Evolutionary conservation across 352 stramenopile genomes (phyloP).

Genomic region (Globisporangium takayamanum): DNA sequence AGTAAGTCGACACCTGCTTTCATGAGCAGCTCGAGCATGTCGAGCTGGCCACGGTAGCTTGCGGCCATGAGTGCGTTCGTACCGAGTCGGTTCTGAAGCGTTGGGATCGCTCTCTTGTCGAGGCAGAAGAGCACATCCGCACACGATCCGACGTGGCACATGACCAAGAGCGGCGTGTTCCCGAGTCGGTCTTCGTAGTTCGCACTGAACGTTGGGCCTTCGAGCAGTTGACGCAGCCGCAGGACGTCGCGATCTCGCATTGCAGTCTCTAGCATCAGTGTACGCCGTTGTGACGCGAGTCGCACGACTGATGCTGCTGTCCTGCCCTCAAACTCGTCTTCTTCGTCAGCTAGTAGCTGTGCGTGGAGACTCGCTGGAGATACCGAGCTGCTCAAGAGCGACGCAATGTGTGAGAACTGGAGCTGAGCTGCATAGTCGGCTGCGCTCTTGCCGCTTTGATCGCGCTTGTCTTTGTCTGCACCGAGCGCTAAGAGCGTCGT

Average conservation of each 20-base stretch:
- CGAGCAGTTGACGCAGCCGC: slow-evolving; percentile 26
- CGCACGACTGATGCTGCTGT: slow-evolving; percentile 4
- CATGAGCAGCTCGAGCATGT: slow-evolving; percentile 35
- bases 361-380: slow-evolving; percentile 19
- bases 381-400: slow-evolving; percentile 24
- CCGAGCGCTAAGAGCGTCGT: slow-evolving; percentile 36
- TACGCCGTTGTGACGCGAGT: slow-evolving; percentile 12
- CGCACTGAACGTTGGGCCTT: slow-evolving; percentile 26
- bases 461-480: slow-evolving; percentile 21
- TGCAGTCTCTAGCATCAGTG: slow-evolving; percentile 28
- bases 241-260: slow-evolving; percentile 26
- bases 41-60: slow-evolving; percentile 31
- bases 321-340: slow-evolving; percentile 14
- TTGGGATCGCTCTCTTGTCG: slow-evolving; percentile 28
- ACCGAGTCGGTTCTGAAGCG: slow-evolving; percentile 40
- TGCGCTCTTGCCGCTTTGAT: slow-evolving; percentile 22
- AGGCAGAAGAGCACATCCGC: slow-evolving; percentile 34
- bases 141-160: slow-evolving; percentile 18
- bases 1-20: slow-evolving; percentile 26
- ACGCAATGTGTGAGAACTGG: slow-evolving; percentile 20
- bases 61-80: slow-evolving; percentile 39
- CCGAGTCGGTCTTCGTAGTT: slow-evolving; percentile 43
- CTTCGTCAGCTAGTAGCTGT: slow-evolving; percentile 35
- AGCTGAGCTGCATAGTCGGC: slow-evolving; percentile 31
- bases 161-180: slow-evolving; percentile 39